A percentile compares a stretch with the other conserved stretches of the same genome.
Conservation (phyloP, 2,329 filamentous ascomycete genomes). For the Shiraia sp. region DNA sequence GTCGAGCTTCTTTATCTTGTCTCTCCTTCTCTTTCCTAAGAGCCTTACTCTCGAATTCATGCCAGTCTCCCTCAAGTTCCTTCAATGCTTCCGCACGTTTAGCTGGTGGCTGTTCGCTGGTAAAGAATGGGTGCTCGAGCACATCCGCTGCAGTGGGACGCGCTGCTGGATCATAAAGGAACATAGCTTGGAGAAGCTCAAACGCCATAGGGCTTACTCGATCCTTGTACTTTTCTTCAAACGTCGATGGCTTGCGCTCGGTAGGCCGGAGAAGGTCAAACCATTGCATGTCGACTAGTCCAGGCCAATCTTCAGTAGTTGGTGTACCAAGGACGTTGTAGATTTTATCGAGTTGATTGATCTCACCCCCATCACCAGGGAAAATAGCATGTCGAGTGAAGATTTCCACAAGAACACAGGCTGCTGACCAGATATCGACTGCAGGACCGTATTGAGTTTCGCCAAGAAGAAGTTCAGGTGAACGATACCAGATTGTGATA, state of each 20-base stretch:
- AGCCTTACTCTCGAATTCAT: slow-evolving; percentile 97
- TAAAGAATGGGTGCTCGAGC: slow-evolving; percentile 86
- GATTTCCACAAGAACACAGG: slow-evolving; percentile 95
- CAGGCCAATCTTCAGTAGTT: slow-evolving; percentile 82
- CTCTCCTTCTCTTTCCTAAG: slow-evolving; percentile 86
- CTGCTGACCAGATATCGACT: slow-evolving; percentile 96
- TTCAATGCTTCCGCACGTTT: slow-evolving; percentile 82
- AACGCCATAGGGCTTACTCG: slow-evolving; percentile 79
- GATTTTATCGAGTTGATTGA: slow-evolving; percentile 96
- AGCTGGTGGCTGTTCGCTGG: slow-evolving; percentile 74
- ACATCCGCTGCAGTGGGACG: slow-evolving; percentile 84
- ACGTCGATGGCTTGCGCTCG: slow-evolving; percentile 72
- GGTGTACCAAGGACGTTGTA: slow-evolving; percentile 91
- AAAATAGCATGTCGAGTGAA: slow-evolving; percentile 94
- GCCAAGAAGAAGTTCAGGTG: slow-evolving; percentile 88
- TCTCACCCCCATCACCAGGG: slow-evolving; percentile 91
- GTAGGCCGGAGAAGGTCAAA: slow-evolving; percentile 86
- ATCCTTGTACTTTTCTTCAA: slow-evolving; percentile 81
- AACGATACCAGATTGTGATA: slow-evolving; percentile 98
- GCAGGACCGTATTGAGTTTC: slow-evolving; percentile 96
- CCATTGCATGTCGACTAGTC: slow-evolving; percentile 92
- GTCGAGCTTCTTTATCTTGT: slow-evolving; percentile 59
- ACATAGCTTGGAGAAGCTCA: slow-evolving; percentile 81
- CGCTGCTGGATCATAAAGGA: slow-evolving; percentile 83
- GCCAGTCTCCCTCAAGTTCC: slow-evolving; percentile 89